Evolutionary conservation across 176 grass and related monocot genomes (phyloP).

Genomic region (Hordeum marinum): DNA sequence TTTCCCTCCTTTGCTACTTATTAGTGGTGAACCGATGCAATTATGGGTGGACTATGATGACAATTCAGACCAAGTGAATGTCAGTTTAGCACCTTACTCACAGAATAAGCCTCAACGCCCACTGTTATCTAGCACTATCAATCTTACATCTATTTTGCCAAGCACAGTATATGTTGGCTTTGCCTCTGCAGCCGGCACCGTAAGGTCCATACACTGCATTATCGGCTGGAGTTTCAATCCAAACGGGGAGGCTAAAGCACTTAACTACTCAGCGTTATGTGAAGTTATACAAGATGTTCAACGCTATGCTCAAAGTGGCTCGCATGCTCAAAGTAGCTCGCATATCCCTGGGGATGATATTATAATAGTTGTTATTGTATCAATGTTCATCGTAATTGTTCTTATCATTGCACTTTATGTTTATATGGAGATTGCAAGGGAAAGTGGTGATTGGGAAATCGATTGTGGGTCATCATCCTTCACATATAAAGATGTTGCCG

Average conservation of each 20-base stretch:
- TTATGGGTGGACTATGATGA: constrained; percentile 24
- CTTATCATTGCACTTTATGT: background rate
- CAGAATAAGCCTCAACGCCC: background rate
- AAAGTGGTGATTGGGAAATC: background rate
- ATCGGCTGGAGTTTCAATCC: background rate
- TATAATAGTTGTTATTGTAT: background rate
- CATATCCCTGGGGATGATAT: background rate
- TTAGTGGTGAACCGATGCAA: background rate
- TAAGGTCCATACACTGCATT: background rate
- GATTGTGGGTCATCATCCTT: background rate
- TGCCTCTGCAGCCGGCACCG: background rate
- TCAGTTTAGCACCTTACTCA: background rate
- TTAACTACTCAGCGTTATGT: background rate
- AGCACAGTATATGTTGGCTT: background rate
- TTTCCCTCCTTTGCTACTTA: background rate
- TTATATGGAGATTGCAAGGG: background rate
- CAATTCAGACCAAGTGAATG: background rate
- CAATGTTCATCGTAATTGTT: background rate
- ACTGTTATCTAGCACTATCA: background rate
- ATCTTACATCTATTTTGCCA: background rate
- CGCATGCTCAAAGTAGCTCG: background rate
- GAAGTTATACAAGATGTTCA: background rate
- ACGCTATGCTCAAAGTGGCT: background rate
- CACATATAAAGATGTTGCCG: background rate
- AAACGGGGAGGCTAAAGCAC: background rate